Evolutionary conservation across 2,329 filamentous ascomycete species (phyloP), one percentile per base, ranked within the genome.

Genomic region (Ophiostoma ips): DNA sequence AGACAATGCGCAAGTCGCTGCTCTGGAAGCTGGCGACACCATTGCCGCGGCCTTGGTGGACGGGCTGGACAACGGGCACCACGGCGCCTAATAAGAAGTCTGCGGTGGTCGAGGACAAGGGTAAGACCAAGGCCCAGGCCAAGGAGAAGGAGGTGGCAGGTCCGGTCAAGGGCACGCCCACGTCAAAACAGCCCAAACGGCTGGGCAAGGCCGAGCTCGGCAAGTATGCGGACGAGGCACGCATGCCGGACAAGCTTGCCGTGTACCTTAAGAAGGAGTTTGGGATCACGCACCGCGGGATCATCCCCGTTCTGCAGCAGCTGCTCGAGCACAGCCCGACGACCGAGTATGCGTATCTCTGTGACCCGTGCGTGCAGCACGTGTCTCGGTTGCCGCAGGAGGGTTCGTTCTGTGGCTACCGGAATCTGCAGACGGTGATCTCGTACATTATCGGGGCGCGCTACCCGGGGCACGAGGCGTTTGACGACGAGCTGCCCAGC

Each of bases 361-460:
- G 89, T 63, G 80, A 88, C 59, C 75, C 83, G 1, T 71, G 72
- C 45, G 83, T 87, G 0, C 73, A 80, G 46, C 89, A 95, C 60
- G 74, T 96, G 24, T 86, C 84, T 48, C 94, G 94, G 60, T 71
- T 94, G 48, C 76, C 73, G n/a, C 73, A 71, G 53, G 89, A 95
- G 67, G 79, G 79, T 75, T 85, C 87, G 6, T 96, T 96, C 62
- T 96, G 90, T 62, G 90, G 90, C 3, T 96, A 95, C 62, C 77
- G 90, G 37, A 96, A 94, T 60, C 94, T 95, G 31, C 92, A 96
- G 63, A 94, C 94, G 81, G 66, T 95, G 57, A 69, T 83, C 13
- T 90, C 88, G 0, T 89, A 87, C 62, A 77, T 95, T 18, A 76
- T 81, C 52, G 75, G 73, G 9, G 67, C 76, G 1, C 63, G 68